Percentiles rank a stretch among this genome's conserved stretches.
phyloP scores from a whole-genome alignment of 1,284 basidiomycete genomes.

The Vanrija humicola region DNA sequence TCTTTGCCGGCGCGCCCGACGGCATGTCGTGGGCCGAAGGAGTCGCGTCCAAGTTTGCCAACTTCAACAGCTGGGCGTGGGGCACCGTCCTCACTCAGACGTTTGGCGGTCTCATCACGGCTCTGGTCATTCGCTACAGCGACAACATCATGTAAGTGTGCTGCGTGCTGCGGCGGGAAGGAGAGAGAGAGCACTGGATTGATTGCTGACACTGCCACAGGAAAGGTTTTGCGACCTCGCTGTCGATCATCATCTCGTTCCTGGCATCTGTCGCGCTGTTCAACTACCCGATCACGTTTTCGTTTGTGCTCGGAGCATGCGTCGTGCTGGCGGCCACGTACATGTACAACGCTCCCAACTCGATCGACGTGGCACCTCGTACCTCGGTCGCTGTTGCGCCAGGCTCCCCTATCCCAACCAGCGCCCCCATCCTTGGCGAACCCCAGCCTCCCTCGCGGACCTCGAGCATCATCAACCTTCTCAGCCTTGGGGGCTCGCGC shows the following conservation, averaged over 20 bases:
- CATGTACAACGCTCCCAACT: constrained; percentile 69
- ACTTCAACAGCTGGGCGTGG: constrained; percentile 85
- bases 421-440: constrained; percentile 47
- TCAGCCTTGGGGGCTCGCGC: constrained; percentile 26
- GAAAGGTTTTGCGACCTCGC: constrained; percentile 89
- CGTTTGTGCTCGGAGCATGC: constrained; percentile 74
- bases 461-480: constrained; percentile 36
- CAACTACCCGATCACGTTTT: constrained; percentile 76
- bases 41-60: constrained; percentile 39
- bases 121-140: constrained; percentile 57
- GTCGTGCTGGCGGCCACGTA: constrained; percentile 83
- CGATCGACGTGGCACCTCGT: constrained; percentile 20
- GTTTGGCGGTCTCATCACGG: constrained; percentile 83
- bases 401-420: constrained; percentile 41
- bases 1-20: constrained; percentile 54
- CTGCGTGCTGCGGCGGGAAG: neutral
- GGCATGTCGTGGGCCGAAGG: constrained; percentile 33
- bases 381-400: constrained; percentile 39
- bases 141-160: constrained; percentile 51
- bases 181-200: neutral
- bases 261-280: constrained; percentile 82
- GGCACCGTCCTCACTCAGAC: constrained; percentile 85
- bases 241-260: constrained; percentile 91
- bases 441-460: constrained; percentile 37
- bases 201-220: constrained; percentile 10